Base-by-base conservation (phyloP, 2,329 filamentous ascomycete species). In the Fusarium setosum region DNA sequence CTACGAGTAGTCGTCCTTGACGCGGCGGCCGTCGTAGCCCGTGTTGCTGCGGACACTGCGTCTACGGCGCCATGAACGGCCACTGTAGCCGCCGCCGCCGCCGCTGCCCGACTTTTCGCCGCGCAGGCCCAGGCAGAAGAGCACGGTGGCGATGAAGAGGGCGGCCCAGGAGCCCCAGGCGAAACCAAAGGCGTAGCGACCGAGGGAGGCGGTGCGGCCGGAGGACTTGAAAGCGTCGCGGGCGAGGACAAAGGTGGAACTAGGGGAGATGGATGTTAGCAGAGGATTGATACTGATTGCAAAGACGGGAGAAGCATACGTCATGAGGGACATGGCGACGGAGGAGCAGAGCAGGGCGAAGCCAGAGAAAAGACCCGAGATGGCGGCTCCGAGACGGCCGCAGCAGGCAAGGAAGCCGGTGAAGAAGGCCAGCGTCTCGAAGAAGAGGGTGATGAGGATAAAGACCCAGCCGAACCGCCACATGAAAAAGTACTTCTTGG, bases 401-500 rank as follows among this genome's bases (percentile, higher is more conserved):
- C 84, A 92, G 73, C 91, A 88, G 15, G 91, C 90, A 15, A 94
- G 78, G 63, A 93, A 83, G 65, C 89, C 87, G 11, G 84, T 80
- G 77, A 93, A 86, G 74, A 94, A 88, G 63, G 90, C 87, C 23
- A 88, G 56, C 45, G 87, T 84, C 64, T 87, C 87, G 77, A 97
- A 96, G 83, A 97, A 89, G 34, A 97, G 86, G 17, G 89, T 88
- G 68, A 98, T 90, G 56, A 98, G 82, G 81, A 92, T 92, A 79
- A 97, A 96, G 34, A 94, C 93, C 87, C 95, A 98, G 77, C 93
- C 91, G 82, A 97, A 97, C 37, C 95, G 88, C 81, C 93, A 96
- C 75, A 96, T 85, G 80, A 94, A 93, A 81, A 86, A 98, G 83
- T 90, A 97, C 65, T 81, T 79, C 20, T 65, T 76, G 63, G 83